Evolutionary conservation across 1,139 yeast species (phyloP).

Genomic region (Magnusiomyces tetraspermus): DNA sequence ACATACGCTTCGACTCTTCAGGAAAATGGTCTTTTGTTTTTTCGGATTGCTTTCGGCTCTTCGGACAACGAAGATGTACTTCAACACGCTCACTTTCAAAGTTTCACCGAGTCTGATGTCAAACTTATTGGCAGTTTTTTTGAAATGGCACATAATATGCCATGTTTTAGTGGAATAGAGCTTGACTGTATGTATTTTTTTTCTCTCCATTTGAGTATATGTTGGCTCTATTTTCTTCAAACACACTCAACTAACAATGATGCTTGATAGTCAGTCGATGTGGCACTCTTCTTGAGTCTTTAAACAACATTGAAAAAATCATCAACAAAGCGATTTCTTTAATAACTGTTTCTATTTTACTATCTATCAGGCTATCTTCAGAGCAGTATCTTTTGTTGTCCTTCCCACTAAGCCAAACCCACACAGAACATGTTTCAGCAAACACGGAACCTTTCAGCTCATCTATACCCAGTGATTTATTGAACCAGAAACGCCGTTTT

Average conservation of each 20-base stretch:
- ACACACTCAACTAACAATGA: too few relatives aligned
- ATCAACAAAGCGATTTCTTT: not conserved
- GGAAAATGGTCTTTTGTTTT: not conserved
- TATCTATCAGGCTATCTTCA: conserved; percentile 1
- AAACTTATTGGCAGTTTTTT: not conserved
- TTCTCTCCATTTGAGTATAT: too few relatives aligned
- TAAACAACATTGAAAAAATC: not conserved
- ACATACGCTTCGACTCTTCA: not conserved
- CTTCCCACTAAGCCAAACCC: not conserved
- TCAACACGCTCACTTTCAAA: not conserved
- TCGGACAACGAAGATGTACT: not conserved
- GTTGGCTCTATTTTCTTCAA: too few relatives aligned
- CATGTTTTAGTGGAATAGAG: conserved; percentile 7
- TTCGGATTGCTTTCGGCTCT: not conserved
- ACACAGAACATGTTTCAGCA: too few relatives aligned
- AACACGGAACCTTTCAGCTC: too few relatives aligned
- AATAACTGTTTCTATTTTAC: not conserved
- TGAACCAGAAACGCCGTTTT: too few relatives aligned
- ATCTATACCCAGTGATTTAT: too few relatives aligned
- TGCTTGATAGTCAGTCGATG: not conserved
- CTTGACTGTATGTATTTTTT: conserved; percentile 6
- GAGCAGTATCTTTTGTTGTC: conserved; percentile 2
- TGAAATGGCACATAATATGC: not conserved
- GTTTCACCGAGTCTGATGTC: not conserved
- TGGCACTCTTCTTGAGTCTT: not conserved